These are phyloP conservation scores for Sungouiozyma ichnusensis DNA, from an alignment of 805 yeast species.

Conservation along the genomic window DNA sequence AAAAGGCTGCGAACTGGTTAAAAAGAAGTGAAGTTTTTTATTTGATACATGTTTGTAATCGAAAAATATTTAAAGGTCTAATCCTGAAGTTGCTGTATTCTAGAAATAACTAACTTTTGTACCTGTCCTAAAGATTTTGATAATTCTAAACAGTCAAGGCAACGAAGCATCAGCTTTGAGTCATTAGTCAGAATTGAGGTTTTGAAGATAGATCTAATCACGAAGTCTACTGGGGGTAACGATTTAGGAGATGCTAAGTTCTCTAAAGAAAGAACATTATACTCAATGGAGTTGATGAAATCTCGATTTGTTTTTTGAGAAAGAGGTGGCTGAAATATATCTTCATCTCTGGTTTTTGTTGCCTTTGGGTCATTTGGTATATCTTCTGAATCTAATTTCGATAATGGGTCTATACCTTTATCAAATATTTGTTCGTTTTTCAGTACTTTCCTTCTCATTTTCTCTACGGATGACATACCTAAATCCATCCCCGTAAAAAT, in stretches of 20 bases:
- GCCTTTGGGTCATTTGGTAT: conserved; percentile 5
- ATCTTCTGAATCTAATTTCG: conserved; percentile 5
- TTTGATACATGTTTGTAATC: neutral
- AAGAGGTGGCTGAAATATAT: neutral
- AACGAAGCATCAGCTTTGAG: conserved; percentile 42
- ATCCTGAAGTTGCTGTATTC: neutral
- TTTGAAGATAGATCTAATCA: conserved; percentile 52
- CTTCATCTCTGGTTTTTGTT: conserved; percentile 1
- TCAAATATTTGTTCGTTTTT: conserved; percentile 16
- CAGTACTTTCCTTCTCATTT: conserved; percentile 19
- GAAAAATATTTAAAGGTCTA: neutral
- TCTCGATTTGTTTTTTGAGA: conserved; percentile 7
- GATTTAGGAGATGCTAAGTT: conserved; percentile 46
- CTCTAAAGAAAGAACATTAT: conserved; percentile 39
- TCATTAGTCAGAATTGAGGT: conserved; percentile 53
- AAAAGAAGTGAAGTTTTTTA: no score
- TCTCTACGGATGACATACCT: conserved; percentile 22
- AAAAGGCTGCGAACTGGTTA: no score
- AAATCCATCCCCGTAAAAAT: conserved; percentile 2
- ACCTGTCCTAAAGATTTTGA: conserved; percentile 12
- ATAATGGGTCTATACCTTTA: conserved; percentile 26
- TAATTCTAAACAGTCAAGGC: conserved; percentile 25
- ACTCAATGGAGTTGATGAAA: conserved; percentile 6
- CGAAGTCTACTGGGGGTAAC: conserved; percentile 44
- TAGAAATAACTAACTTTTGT: neutral